Base-by-base conservation (phyloP, 495 filamentous ascomycete genomes). In the Trichoderma gamsii region DNA sequence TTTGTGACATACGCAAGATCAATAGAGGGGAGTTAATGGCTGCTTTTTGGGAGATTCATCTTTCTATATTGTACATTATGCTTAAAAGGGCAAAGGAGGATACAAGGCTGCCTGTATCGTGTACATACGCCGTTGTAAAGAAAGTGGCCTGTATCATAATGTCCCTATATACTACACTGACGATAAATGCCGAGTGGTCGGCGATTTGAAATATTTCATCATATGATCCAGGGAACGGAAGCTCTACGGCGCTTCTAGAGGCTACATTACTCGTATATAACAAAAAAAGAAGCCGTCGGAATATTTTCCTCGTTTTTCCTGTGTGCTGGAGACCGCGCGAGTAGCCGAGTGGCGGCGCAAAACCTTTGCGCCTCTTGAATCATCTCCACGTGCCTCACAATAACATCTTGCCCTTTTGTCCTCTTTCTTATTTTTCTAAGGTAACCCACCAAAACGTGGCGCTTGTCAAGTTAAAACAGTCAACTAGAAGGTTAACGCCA, bases 1-100 rank as follows among this genome's bases (percentile, higher is more conserved):
- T 18, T 61, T 21, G n/a, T 7, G 23, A 29, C 56, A 61, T 18
- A 61, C 27, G 25, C 25, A 8, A 21, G 25, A 32, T 52, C 56
- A 61, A 16, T 61, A 61, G 56, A 61, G 35, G 56, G 56, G 56
- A 61, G 56, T 61, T 61, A 15, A 32, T 27, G 56, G 56, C 27
- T 61, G 23, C 56, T 35, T 61, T 61, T 32, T 56, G n/a, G n/a
- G 51, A 13, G 12, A 13, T 61, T 61, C 11, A 15, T 8, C 11
- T 61, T 11, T 13, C n/a, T 61, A 25, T 27, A 61, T 18, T 61
- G 27, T 61, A 61, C 27, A 61, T 32, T 9, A 61, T 21, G 11
- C 23, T 27, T 27, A 18, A 16, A 15, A 32, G 29, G 25, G 25
- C 56, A 18, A 61, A 61, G 23, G 8, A 61, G 0, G 56, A 61